Percentiles rank a stretch among this genome's conserved stretches.
Evolutionary conservation across 768 basidiomycete genomes (phyloP).

Genomic region (Pholiota conissans): DNA sequence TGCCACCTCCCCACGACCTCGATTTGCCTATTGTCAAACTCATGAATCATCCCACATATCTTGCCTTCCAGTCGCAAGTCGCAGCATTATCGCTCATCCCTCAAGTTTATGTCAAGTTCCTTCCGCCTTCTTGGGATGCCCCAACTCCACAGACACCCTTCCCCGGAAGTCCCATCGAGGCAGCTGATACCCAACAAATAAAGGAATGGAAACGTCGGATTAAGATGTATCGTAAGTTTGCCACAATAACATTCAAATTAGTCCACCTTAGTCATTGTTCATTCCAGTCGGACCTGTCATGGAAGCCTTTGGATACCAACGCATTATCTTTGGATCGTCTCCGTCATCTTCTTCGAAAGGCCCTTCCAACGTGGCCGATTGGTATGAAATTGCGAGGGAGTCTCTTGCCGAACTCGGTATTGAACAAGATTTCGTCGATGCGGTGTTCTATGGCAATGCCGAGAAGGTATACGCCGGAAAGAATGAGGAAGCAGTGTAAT

Average conservation of each 20-base stretch:
- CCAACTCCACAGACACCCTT: slow-evolving; percentile 50
- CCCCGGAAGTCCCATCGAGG: slow-evolving; percentile 35
- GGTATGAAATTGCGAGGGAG: slow-evolving; percentile 83
- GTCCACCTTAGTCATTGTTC: slow-evolving; percentile 4
- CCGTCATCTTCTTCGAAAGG: slow-evolving; percentile 52
- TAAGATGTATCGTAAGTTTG: slow-evolving; percentile 80
- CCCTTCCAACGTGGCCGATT: slow-evolving; percentile 56
- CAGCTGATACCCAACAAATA: slow-evolving; percentile 46
- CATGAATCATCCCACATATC: slow-evolving; percentile 76
- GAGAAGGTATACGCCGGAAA: slow-evolving; percentile 42
- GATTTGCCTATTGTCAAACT: slow-evolving; percentile 73
- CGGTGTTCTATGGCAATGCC: slow-evolving; percentile 62
- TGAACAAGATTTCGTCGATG: slow-evolving; percentile 76
- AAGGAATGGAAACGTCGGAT: slow-evolving; percentile 72
- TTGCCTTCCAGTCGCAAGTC: slow-evolving; percentile 68
- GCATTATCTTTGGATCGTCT: slow-evolving; percentile 83
- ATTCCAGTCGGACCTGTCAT: slow-evolving; percentile 72
- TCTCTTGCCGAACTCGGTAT: slow-evolving; percentile 77
- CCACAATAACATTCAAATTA: background rate
- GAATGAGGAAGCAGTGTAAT: slow-evolving; percentile 7
- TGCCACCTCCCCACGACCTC: slow-evolving; percentile 78
- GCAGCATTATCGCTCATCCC: slow-evolving; percentile 76
- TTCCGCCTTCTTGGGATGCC: slow-evolving; percentile 74
- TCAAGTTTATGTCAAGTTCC: slow-evolving; percentile 69
- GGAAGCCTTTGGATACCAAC: slow-evolving; percentile 83